phyloP scores from a whole-genome alignment of 768 basidiomycete genomes.

The Amanita molliuscula region DNA sequence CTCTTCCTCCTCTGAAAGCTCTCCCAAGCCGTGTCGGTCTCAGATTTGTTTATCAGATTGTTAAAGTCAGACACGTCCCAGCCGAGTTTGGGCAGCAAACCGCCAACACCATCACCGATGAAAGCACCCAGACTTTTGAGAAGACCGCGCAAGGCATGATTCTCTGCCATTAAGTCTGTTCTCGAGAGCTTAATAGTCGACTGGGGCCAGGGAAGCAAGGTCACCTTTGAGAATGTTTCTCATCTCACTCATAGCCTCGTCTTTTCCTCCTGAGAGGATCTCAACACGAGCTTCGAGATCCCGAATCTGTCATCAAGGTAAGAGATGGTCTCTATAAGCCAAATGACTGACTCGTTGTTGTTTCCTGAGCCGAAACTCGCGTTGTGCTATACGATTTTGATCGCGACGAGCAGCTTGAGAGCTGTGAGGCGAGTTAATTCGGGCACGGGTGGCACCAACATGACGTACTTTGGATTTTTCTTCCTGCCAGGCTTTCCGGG shows the following conservation, averaged over 20 bases:
- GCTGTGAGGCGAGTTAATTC: constrained; percentile 26
- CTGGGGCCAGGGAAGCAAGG: background rate
- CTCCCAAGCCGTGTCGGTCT: constrained; percentile 92
- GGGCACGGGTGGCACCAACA: constrained; percentile 10
- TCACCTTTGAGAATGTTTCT: constrained; percentile 67
- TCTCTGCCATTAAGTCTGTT: constrained; percentile 81
- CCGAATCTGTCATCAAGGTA: constrained; percentile 54
- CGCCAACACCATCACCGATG: constrained; percentile 81
- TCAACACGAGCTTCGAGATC: constrained; percentile 95
- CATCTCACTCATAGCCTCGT: constrained; percentile 80
- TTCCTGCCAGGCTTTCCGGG: constrained; percentile 69
- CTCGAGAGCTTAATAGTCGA: background rate
- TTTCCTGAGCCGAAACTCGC: constrained; percentile 87
- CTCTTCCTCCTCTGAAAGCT: constrained; percentile 71
- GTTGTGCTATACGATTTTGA: constrained; percentile 87
- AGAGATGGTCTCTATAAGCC: background rate
- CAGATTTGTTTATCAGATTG: constrained; percentile 71
- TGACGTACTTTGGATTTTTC: constrained; percentile 78
- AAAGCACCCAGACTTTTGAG: constrained; percentile 69
- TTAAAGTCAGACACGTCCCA: constrained; percentile 74
- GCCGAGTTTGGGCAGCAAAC: constrained; percentile 66
- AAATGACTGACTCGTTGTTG: constrained; percentile 56
- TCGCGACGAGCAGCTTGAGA: constrained; percentile 83
- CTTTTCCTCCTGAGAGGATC: constrained; percentile 84
- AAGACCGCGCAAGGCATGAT: constrained; percentile 71